phyloP scores from a whole-genome alignment of 306 rosid genomes.

The Rosa lucieae region DNA sequence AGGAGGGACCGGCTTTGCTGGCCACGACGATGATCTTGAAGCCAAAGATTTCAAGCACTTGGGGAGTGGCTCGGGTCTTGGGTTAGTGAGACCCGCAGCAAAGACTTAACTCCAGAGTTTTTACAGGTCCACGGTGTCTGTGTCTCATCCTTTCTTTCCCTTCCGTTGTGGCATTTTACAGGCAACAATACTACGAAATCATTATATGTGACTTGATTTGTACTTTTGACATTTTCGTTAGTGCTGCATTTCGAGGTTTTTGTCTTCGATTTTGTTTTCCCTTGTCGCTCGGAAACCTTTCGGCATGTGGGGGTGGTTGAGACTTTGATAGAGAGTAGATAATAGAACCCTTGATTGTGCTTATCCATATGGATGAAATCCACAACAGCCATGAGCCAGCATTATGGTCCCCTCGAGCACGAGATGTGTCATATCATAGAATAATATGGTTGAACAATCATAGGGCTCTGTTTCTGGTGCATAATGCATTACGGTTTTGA shows the following conservation, averaged over 20 bases:
- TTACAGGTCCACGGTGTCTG: background rate
- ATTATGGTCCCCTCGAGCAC: conserved; percentile 3
- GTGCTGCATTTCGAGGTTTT: background rate
- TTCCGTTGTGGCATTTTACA: background rate
- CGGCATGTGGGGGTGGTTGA: conserved; percentile 12
- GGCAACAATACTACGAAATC: background rate
- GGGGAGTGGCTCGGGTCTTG: conserved; percentile 97
- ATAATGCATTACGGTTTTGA: background rate
- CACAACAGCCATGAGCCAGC: conserved; percentile 21
- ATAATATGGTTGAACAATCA: background rate
- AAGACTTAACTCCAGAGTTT: conserved; percentile 49
- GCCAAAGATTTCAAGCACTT: conserved; percentile 93
- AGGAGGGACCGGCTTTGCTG: conserved; percentile 94
- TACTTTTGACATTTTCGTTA: background rate
- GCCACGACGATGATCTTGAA: conserved; percentile 85
- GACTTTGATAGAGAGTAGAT: background rate
- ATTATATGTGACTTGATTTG: background rate
- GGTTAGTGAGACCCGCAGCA: conserved; percentile 84
- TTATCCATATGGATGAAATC: conserved; percentile 11
- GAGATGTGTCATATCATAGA: background rate
- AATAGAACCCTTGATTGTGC: background rate
- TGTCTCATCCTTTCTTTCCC: background rate
- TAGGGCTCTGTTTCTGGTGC: background rate
- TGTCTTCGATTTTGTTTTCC: background rate
- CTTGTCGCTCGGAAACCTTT: background rate